phyloP scores from a whole-genome alignment of 2,329 filamentous ascomycete species.

The Zymoseptoria pseudotritici region DNA sequence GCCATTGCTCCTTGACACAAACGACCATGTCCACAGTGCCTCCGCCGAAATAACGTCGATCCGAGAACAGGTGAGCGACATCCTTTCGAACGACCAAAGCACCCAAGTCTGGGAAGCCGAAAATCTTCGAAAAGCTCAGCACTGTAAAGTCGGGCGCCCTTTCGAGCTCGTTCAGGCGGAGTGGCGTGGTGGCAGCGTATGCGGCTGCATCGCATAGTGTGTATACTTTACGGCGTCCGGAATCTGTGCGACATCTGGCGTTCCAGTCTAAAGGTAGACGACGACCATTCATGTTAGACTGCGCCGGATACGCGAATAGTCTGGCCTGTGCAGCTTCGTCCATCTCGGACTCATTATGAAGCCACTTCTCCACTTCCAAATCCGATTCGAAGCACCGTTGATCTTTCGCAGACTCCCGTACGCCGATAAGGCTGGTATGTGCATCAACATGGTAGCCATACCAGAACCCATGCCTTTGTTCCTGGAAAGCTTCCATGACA shows the following conservation, averaged over 20 bases:
- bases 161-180: conserved; percentile 59
- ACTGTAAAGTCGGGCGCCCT: conserved; percentile 75
- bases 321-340: conserved; percentile 27
- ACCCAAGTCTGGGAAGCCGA: conserved; percentile 88
- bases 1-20: conserved; percentile 66
- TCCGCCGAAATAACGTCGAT: conserved; percentile 79
- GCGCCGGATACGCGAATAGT: conserved; percentile 77
- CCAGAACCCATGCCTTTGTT: conserved; percentile 60
- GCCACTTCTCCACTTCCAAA: conserved; percentile 57
- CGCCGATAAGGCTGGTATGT: conserved; percentile 81
- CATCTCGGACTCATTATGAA: conserved; percentile 31
- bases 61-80: conserved; percentile 53
- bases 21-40: conserved; percentile 90
- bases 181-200: conserved; percentile 64
- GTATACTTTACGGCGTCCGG: conserved; percentile 36
- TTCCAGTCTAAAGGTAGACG: conserved; percentile 66
- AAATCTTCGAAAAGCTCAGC: conserved; percentile 94
- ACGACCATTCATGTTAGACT: conserved; percentile 86
- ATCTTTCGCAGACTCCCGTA: conserved; percentile 54
- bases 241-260: not conserved
- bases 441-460: conserved; percentile 78
- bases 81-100: conserved; percentile 73
- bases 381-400: conserved; percentile 62
- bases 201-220: conserved; percentile 81
- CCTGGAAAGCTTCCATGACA: conserved; percentile 68